Evolutionary conservation across 768 basidiomycete genomes (phyloP).

Genomic region (Phanerochaete sordida): DNA sequence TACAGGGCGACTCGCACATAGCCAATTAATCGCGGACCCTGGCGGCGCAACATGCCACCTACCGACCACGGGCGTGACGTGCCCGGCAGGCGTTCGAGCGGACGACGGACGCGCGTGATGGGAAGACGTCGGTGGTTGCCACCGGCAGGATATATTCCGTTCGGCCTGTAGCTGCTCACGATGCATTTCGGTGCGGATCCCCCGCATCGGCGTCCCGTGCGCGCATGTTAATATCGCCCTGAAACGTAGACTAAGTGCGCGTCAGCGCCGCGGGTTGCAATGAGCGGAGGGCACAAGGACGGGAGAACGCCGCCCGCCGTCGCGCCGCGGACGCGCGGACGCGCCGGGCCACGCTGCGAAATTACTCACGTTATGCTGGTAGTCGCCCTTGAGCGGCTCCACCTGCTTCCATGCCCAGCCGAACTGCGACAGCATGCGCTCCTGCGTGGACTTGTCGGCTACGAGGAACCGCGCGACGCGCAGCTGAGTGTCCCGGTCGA

Average conservation of each 20-base stretch:
- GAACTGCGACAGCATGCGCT: conserved; percentile 45
- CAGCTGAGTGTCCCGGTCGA: conserved; percentile 40
- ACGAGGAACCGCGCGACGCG: conserved; percentile 47
- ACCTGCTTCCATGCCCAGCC: conserved; percentile 52
- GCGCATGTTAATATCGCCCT: conserved; percentile 5
- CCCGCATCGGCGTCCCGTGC: conserved; percentile 3
- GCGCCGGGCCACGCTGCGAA: neutral
- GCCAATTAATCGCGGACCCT: neutral
- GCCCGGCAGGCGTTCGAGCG: neutral
- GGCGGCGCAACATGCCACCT: neutral
- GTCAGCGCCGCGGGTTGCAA: neutral
- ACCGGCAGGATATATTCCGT: neutral
- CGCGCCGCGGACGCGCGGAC: neutral
- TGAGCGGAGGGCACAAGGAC: neutral
- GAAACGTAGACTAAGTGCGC: conserved; percentile 5
- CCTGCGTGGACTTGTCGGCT: conserved; percentile 28
- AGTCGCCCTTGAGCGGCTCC: conserved; percentile 37
- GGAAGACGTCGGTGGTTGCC: neutral
- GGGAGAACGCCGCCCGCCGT: neutral
- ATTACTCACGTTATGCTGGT: conserved; percentile 39
- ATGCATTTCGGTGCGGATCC: conserved; percentile 3
- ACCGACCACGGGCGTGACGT: neutral
- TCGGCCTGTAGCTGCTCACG: neutral
- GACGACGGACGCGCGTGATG: neutral
- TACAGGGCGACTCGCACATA: neutral